A percentile compares a stretch with the other conserved stretches of the same genome.
phyloP scores from a whole-genome alignment of 2,329 filamentous ascomycete species.

The Hymenoscyphus repandus region DNA sequence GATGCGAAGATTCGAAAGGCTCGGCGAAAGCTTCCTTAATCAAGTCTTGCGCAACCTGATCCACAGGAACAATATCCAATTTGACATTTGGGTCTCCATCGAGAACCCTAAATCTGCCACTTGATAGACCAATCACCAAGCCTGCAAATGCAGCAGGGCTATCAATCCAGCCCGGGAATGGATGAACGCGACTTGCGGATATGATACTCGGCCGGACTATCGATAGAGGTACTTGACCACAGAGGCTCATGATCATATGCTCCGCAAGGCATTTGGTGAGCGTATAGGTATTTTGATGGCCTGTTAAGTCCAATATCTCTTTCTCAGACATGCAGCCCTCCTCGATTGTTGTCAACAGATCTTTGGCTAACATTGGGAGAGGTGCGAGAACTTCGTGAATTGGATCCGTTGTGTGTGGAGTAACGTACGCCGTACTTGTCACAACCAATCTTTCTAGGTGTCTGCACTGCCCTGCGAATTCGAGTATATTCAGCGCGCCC shows the following conservation, averaged over 20 bases:
- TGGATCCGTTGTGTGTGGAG: neutral
- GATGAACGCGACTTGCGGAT: slow-evolving; percentile 6
- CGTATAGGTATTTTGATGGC: slow-evolving; percentile 8
- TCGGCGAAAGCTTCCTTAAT: slow-evolving; percentile 3
- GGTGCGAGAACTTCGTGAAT: slow-evolving; percentile 1
- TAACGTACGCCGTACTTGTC: slow-evolving; percentile 10
- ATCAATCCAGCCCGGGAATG: slow-evolving; percentile 10
- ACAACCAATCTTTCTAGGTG: slow-evolving; percentile 2
- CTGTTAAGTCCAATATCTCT: slow-evolving; percentile 1
- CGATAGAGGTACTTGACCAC: neutral
- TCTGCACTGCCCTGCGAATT: neutral
- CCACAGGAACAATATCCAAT: slow-evolving; percentile 9
- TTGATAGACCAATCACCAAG: neutral
- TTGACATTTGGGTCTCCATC: slow-evolving; percentile 4
- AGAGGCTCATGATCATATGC: slow-evolving; percentile 1
- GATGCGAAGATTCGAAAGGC: neutral
- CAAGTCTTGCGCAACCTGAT: slow-evolving; percentile 2
- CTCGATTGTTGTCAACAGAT: neutral
- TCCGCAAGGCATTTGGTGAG: slow-evolving; percentile 12
- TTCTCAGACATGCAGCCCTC: neutral
- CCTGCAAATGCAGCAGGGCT: slow-evolving; percentile 4
- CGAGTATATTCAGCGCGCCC: slow-evolving; percentile 3
- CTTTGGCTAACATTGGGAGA: slow-evolving; percentile 1
- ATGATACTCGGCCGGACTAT: slow-evolving; percentile 10
- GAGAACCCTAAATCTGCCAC: slow-evolving; percentile 3